Evolutionary conservation across 169 alveolate genomes (phyloP), one percentile per base, ranked within the genome.

Genomic region (Babesia microti): DNA sequence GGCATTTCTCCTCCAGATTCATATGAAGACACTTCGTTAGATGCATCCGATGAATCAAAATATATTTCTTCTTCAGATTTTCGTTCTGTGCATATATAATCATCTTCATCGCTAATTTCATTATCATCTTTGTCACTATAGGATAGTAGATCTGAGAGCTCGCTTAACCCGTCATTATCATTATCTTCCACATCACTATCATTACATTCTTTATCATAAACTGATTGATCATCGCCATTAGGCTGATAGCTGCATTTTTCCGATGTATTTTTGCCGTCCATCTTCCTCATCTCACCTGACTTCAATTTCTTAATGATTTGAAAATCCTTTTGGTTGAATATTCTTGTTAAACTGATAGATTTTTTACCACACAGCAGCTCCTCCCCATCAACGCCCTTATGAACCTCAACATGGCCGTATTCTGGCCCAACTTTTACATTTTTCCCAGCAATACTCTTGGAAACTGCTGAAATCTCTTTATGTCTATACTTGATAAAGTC

Each of bases 301-400:
- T n/a, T n/a, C n/a, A n/a, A n/a, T n/a, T n/a, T n/a, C n/a, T n/a
- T n/a, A n/a, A n/a, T n/a, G n/a, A n/a, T n/a, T n/a, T n/a, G n/a
- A n/a, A n/a, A n/a, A n/a, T n/a, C n/a, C n/a, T n/a, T n/a, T n/a
- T n/a, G n/a, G n/a, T n/a, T n/a, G n/a, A n/a, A n/a, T n/a, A n/a
- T n/a, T n/a, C n/a, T n/a, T n/a, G n/a, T n/a, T n/a, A n/a, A n/a
- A n/a, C n/a, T n/a, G n/a, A n/a, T n/a, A n/a, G n/a, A n/a, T n/a
- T n/a, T n/a, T 6, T 67, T 61, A 21, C 78, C 69, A 34, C 71
- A 68, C 44, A n/a, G n/a, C n/a, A n/a, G n/a, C n/a, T n/a, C n/a
- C n/a, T n/a, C n/a, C n/a, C n/a, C n/a, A n/a, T n/a, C n/a, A n/a
- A n/a, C n/a, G n/a, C n/a, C n/a, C n/a, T n/a, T n/a, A n/a, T n/a